Percentiles rank a stretch among this genome's conserved stretches.
phyloP scores from a whole-genome alignment of 2,329 filamentous ascomycete species.

The Colletotrichum melonis region DNA sequence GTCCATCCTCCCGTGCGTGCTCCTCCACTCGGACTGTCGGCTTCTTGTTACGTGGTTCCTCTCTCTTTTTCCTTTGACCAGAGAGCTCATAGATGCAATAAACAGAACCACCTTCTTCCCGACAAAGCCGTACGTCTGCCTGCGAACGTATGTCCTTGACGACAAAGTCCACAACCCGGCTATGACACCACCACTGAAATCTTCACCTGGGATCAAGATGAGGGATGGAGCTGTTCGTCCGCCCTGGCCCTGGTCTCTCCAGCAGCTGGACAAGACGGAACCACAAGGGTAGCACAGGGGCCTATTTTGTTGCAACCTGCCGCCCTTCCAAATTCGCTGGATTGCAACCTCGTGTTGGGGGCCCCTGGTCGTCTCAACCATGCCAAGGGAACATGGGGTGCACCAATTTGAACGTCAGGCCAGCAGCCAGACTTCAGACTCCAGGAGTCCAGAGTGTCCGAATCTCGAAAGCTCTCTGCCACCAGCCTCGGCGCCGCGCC shows the following conservation, averaged over 20 bases:
- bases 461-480: not conserved
- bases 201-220: slow-evolving; percentile 15
- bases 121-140: slow-evolving; percentile 12
- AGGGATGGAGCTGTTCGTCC: slow-evolving; percentile 20
- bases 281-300: slow-evolving; percentile 17
- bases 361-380: slow-evolving; percentile 10
- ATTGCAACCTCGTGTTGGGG: slow-evolving; percentile 33
- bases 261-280: slow-evolving; percentile 19
- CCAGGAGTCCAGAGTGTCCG: not conserved
- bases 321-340: slow-evolving; percentile 10
- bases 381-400: slow-evolving; percentile 26
- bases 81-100: slow-evolving; percentile 9
- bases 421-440: not conserved
- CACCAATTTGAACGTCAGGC: slow-evolving; percentile 20
- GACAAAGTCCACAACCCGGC: not conserved
- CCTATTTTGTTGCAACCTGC: slow-evolving; percentile 1
- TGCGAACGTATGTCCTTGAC: not conserved
- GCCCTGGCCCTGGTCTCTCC: slow-evolving; percentile 9
- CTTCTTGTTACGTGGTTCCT: slow-evolving; percentile 10
- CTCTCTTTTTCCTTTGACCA: slow-evolving; percentile 8
- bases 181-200: not conserved
- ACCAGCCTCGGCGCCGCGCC: slow-evolving; percentile 10
- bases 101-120: not conserved
- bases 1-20: not conserved
- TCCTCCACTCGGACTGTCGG: slow-evolving; percentile 13